These are phyloP conservation scores for Podila horticola DNA, from an alignment of 192 early-diverging fungal species.

Conservation along the genomic window DNA sequence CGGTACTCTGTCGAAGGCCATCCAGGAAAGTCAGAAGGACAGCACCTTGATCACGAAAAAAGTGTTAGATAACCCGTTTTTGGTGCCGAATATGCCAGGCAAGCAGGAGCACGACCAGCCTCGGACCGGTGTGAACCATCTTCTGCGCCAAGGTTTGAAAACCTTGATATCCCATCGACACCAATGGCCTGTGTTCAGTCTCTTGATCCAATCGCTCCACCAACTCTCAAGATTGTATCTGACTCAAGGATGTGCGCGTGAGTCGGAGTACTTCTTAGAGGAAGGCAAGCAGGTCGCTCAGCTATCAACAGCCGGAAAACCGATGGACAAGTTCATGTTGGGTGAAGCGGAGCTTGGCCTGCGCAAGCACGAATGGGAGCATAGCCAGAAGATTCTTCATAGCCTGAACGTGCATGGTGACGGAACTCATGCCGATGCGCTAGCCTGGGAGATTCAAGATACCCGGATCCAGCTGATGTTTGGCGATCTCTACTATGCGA, in stretches of 20 bases:
- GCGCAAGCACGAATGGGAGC: conserved; percentile 54
- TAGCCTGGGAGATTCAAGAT: conserved; percentile 37
- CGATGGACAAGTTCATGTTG: conserved; percentile 53
- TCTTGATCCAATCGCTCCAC: conserved; percentile 57
- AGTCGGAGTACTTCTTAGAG: conserved; percentile 71
- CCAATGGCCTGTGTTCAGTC: conserved; percentile 32
- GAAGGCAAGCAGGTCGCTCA: conserved; percentile 66
- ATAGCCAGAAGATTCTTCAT: conserved; percentile 54
- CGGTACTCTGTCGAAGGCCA: conserved; percentile 29
- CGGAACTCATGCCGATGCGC: background rate
- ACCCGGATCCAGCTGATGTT: conserved; percentile 49
- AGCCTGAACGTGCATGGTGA: conserved; percentile 44
- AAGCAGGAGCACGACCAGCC: background rate
- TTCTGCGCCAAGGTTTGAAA: conserved; percentile 19
- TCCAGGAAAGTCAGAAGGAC: conserved; percentile 18
- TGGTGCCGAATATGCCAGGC: conserved; percentile 6
- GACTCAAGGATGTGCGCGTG: conserved; percentile 64
- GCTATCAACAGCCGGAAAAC: conserved; percentile 48
- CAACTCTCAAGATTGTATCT: conserved; percentile 64
- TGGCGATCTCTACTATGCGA: conserved; percentile 62
- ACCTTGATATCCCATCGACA: conserved; percentile 20
- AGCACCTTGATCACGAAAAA: conserved; percentile 1
- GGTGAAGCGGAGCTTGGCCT: conserved; percentile 66
- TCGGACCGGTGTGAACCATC: conserved; percentile 1
- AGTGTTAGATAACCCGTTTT: conserved; percentile 37